Conservation (phyloP, 1,284 basidiomycete genomes). For the Schizophyllum commune region DNA sequence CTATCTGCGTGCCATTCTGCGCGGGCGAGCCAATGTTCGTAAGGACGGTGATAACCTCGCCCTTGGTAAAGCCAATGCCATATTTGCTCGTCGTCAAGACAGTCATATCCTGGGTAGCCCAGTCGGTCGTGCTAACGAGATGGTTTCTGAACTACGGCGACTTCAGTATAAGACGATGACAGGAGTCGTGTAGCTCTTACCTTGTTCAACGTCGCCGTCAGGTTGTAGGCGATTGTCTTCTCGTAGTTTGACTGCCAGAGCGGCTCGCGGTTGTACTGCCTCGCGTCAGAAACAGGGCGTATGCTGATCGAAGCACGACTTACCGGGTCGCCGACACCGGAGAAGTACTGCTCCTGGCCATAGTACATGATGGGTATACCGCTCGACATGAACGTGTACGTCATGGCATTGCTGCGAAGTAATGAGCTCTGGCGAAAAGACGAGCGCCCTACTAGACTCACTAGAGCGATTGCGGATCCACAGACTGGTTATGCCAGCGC, state of each 20-base stretch:
- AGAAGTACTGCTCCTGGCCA: conserved; percentile 67
- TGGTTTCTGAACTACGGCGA: conserved; percentile 54
- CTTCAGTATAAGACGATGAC: conserved; percentile 1
- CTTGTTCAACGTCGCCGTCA: conserved; percentile 59
- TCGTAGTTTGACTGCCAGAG: conserved; percentile 69
- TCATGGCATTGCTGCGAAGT: conserved; percentile 53
- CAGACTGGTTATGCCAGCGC: conserved; percentile 59
- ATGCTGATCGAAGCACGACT: conserved; percentile 13
- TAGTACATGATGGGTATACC: conserved; percentile 78
- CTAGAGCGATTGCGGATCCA: conserved; percentile 57
- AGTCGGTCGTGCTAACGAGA: conserved; percentile 53
- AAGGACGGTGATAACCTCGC: conserved; percentile 57
- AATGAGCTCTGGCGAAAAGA: conserved; percentile 7
- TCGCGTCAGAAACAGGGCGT: not conserved
- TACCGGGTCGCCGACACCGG: conserved; percentile 55
- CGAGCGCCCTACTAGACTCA: conserved; percentile 28
- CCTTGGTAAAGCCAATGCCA: conserved; percentile 68
- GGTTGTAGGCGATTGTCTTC: conserved; percentile 51
- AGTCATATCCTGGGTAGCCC: conserved; percentile 48
- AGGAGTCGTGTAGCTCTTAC: conserved; percentile 20
- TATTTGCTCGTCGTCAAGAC: conserved; percentile 50
- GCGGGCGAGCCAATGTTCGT: conserved; percentile 76
- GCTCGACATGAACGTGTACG: conserved; percentile 58
- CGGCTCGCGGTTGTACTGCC: conserved; percentile 65
- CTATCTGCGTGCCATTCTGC: conserved; percentile 41